Percentiles rank a stretch among this genome's conserved stretches.
Conservation (phyloP, 805 yeast genomes). For the Vanderwaltozyma verrucispora region DNA sequence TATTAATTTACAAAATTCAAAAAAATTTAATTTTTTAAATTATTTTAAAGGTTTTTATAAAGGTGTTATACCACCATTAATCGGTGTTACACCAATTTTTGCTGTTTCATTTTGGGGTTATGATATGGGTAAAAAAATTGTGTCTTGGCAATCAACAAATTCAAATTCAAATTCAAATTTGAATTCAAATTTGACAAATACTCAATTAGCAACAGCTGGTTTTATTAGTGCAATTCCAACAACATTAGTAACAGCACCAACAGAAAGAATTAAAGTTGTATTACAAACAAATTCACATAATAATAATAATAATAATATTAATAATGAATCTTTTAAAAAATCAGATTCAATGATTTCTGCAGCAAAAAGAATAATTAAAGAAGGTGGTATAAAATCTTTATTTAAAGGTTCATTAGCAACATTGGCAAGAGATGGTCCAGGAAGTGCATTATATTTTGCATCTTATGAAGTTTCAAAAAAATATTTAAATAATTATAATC, state of each 20-base stretch:
- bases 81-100: conserved; percentile 98
- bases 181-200: conserved; percentile 38
- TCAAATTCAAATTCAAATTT: conserved; percentile 21
- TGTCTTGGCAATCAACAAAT: conserved; percentile 35
- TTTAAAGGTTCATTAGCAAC: conserved; percentile 91
- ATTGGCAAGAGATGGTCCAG: conserved; percentile 94
- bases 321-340: not conserved
- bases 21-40: conserved; percentile 1
- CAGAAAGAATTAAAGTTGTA: conserved; percentile 90
- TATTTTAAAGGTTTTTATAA: conserved; percentile 58
- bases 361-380: conserved; percentile 54
- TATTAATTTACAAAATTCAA: conserved; percentile 1
- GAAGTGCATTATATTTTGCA: conserved; percentile 91
- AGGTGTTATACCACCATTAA: conserved; percentile 87
- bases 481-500: conserved; percentile 36
- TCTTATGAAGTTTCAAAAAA: conserved; percentile 79
- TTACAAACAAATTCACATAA: conserved; percentile 76
- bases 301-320: too few species aligned
- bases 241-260: conserved; percentile 94
- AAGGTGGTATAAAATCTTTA: conserved; percentile 76
- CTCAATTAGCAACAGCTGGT: conserved; percentile 82
- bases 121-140: conserved; percentile 79
- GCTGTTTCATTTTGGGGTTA: conserved; percentile 99
- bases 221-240: conserved; percentile 92
- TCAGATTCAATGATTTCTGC: conserved; percentile 27